Base-by-base conservation (phyloP, 2,329 filamentous ascomycete species). In the Diaporthe capsici region DNA sequence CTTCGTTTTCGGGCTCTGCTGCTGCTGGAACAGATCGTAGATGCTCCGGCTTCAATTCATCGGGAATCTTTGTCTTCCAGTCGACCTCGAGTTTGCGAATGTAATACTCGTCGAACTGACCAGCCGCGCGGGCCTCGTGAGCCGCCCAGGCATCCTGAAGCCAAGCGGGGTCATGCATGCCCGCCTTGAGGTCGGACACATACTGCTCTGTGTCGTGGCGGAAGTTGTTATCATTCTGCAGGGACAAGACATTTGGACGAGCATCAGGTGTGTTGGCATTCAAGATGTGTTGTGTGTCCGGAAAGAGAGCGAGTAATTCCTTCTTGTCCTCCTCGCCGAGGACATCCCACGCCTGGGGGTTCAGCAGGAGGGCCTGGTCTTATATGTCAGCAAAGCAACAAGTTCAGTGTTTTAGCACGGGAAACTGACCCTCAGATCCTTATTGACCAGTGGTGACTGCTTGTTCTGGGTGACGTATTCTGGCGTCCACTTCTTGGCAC, bases 81-180 rank as follows among this genome's bases (percentile, higher is more conserved):
- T 87, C 86, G 3, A 84, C 80, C 78, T 86, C 83, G 74, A 91
- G 88, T 72, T 85, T 85, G 3, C 81, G 79, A 13, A 84, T 81
- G 42, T 89, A 81, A 71, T 85, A 87, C 4, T 86, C 85, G 75
- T 90, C 86, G 76, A 90, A 91, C 2, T 87, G 83, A 6, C 90
- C 90, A 1, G 82, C 80, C 70, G 82, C 84, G 73, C 89, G 87
- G 79, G 85, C 83, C 72, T 85, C 83, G 76, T 90, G 88, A 0
- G 90, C 90, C 5, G 80, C 80, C 84, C 87, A 90, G 1, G 90
- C 90, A 73, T 87, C 84, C 22, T 80, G 82, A 10, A 92, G 84
- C 90, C 90, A 91, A 20, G 85, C 84, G 1, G 85, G 84, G 77
- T 91, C 88, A 75, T 90, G 88, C 47, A 84, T 85, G 4, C 90